Conservation (phyloP, 2,329 filamentous ascomycete genomes). For the Sporothrix brunneoviolacea region DNA sequence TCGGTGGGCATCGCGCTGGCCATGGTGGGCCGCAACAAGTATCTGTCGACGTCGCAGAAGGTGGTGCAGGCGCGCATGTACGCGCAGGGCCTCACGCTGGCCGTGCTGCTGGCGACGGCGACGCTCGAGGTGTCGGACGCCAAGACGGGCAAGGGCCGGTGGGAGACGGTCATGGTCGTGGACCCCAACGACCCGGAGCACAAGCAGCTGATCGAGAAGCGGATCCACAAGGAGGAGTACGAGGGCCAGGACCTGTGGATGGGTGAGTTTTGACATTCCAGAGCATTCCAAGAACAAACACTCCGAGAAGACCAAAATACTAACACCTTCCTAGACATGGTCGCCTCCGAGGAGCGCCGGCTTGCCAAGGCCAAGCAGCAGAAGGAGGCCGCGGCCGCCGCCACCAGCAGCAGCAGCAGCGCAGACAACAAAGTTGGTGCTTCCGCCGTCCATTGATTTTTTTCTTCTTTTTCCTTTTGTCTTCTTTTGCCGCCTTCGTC, state of each 20-base stretch:
- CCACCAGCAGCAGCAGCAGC: conserved; percentile 5
- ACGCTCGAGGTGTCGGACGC: conserved; percentile 76
- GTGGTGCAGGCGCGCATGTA: conserved; percentile 92
- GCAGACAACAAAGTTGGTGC: conserved; percentile 15
- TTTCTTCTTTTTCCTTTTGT: not conserved
- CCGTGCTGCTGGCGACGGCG: conserved; percentile 74
- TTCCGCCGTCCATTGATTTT: conserved; percentile 10
- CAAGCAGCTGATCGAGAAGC: conserved; percentile 79
- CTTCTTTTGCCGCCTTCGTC: not conserved
- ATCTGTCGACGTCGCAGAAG: conserved; percentile 72
- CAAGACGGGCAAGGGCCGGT: conserved; percentile 66
- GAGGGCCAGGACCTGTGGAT: conserved; percentile 90
- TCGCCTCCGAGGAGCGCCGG: conserved; percentile 67
- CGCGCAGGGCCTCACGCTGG: conserved; percentile 81
- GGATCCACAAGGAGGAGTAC: conserved; percentile 79
- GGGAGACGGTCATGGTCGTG: conserved; percentile 76
- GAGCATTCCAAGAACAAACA: too few species aligned
- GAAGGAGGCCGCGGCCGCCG: conserved; percentile 18
- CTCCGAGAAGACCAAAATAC: too few species aligned
- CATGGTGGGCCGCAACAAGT: conserved; percentile 70
- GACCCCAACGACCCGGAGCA: conserved; percentile 78
- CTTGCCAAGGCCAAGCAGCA: conserved; percentile 34
- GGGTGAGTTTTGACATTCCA: conserved; percentile 56
- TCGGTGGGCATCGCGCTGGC: conserved; percentile 69
- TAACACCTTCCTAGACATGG: conserved; percentile 57